phyloP scores from a whole-genome alignment of 495 filamentous ascomycete species.

The Viridothelium virens region DNA sequence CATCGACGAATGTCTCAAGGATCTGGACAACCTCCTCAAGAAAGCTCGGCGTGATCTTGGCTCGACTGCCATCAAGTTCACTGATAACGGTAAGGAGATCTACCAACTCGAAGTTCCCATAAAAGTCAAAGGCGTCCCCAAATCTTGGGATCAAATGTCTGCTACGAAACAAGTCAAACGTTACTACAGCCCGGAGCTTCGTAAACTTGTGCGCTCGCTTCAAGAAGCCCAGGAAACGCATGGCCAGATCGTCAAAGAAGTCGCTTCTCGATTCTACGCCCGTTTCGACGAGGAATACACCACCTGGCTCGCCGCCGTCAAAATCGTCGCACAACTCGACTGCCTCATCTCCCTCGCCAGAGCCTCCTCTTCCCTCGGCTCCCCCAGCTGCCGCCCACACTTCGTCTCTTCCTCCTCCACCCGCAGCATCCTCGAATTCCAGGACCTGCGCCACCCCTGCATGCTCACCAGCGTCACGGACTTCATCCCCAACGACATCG shows the following conservation, averaged over 20 bases:
- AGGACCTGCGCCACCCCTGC: slow-evolving; percentile 90
- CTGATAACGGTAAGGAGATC: slow-evolving; percentile 91
- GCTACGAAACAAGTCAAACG: slow-evolving; percentile 84
- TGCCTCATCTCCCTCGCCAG: slow-evolving; percentile 89
- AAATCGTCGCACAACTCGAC: slow-evolving; percentile 84
- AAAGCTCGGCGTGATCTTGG: slow-evolving; percentile 59
- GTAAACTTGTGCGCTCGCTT: slow-evolving; percentile 69
- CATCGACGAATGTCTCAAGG: slow-evolving; percentile 61
- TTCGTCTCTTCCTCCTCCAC: slow-evolving; percentile 62
- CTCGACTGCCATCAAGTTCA: slow-evolving; percentile 65
- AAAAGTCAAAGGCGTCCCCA: slow-evolving; percentile 73
- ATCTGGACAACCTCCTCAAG: slow-evolving; percentile 65
- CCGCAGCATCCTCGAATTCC: slow-evolving; percentile 77
- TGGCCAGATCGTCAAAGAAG: slow-evolving; percentile 82
- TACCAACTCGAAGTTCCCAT: slow-evolving; percentile 91
- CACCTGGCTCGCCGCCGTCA: slow-evolving; percentile 80
- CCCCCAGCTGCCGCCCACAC: slow-evolving; percentile 77
- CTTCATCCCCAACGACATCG: slow-evolving; percentile 95
- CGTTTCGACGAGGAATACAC: slow-evolving; percentile 82
- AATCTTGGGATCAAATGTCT: slow-evolving; percentile 92
- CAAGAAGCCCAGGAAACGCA: slow-evolving; percentile 95
- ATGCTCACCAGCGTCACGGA: slow-evolving; percentile 80
- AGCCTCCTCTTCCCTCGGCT: slow-evolving; percentile 71
- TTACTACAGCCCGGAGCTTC: slow-evolving; percentile 84
- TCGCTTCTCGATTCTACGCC: slow-evolving; percentile 72